Conservation (phyloP, 805 yeast genomes). For the Jamesozyma rosinii region DNA sequence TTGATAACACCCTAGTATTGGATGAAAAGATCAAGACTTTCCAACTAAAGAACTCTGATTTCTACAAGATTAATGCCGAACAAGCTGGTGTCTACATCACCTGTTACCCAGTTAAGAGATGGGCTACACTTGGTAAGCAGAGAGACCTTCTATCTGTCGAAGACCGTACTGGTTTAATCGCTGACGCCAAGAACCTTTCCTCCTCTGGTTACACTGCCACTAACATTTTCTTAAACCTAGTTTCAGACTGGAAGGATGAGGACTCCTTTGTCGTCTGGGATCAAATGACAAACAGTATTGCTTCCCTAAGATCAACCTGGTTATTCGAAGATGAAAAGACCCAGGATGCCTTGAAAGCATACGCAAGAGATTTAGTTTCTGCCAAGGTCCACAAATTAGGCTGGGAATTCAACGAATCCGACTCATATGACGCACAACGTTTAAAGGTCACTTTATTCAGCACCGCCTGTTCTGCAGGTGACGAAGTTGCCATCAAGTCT, state of each 20-base stretch:
- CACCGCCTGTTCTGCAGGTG: slow-evolving; percentile 47
- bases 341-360: slow-evolving; percentile 40
- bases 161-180: slow-evolving; percentile 69
- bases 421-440: slow-evolving; percentile 52
- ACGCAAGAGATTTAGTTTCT: slow-evolving; percentile 46
- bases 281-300: slow-evolving; percentile 43
- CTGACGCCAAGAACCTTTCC: slow-evolving; percentile 68
- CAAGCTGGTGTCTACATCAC: slow-evolving; percentile 71
- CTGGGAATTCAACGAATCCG: slow-evolving; percentile 48
- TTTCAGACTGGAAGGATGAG: slow-evolving; percentile 54
- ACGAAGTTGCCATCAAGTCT: slow-evolving; percentile 38
- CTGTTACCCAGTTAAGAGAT: slow-evolving; percentile 56
- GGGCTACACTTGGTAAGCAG: slow-evolving; percentile 54
- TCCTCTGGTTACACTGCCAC: slow-evolving; percentile 60
- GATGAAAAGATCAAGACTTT: slow-evolving; percentile 40
- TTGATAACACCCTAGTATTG: slow-evolving; percentile 51
- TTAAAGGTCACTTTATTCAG: slow-evolving; percentile 56
- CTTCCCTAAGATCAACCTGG: slow-evolving; percentile 44
- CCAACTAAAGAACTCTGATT: slow-evolving; percentile 36
- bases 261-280: slow-evolving; percentile 59
- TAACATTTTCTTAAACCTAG: slow-evolving; percentile 47
- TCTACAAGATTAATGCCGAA: slow-evolving; percentile 63
- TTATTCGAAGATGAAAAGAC: slow-evolving; percentile 42
- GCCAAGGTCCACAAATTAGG: slow-evolving; percentile 50
- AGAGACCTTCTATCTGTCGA: slow-evolving; percentile 56